Base-by-base conservation (phyloP, 1,284 basidiomycete genomes). In the Apiotrichum brassicae region DNA sequence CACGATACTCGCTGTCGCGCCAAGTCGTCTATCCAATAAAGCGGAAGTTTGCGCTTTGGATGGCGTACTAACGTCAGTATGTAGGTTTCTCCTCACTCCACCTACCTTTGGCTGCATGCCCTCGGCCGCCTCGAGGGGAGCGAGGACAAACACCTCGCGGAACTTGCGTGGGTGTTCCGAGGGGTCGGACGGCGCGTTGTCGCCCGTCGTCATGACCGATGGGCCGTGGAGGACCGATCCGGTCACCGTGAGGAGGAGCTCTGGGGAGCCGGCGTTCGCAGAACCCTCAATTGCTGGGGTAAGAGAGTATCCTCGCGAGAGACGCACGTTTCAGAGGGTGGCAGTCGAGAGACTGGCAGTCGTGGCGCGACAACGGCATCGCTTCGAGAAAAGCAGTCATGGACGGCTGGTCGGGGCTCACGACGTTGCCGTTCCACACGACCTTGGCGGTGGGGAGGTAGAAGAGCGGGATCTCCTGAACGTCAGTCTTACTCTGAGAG, bases 341-440 rank as follows among this genome's bases (percentile, higher is more conserved):
- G 57, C 68, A 71, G 50, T 71, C 68, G 14, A 71, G 51, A 5
- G 65, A 62, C 46, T 71, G 68, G 6, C 63, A 55, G 57, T 71
- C 68, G 53, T 71, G 68, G 46, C 68, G 53, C 18, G 59, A 62
- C 6, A 68, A 41, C 4, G 68, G 68, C 41, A 68, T 54, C 5
- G 59, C 54, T 12, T 62, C 61, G 22, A 70, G 56, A 51, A 66
- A 71, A 11, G 62, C 60, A 7, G 58, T 46, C 18, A 71, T 53
- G 22, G 52, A 44, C 1, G 59, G 43, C 8, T 44, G 50, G 8
- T 59, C 57, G 32, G 60, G 45, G 5, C 44, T 46, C 4, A 71
- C 56, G 11, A 62, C 55, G 40, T 66, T 71, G 14, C 68, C 68
- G 49, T 71, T 71, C 68, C 68, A 71, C 22, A 71, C 57, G 34